Conservation (phyloP, 2,329 filamentous ascomycete genomes). For the Botrytis aclada region DNA sequence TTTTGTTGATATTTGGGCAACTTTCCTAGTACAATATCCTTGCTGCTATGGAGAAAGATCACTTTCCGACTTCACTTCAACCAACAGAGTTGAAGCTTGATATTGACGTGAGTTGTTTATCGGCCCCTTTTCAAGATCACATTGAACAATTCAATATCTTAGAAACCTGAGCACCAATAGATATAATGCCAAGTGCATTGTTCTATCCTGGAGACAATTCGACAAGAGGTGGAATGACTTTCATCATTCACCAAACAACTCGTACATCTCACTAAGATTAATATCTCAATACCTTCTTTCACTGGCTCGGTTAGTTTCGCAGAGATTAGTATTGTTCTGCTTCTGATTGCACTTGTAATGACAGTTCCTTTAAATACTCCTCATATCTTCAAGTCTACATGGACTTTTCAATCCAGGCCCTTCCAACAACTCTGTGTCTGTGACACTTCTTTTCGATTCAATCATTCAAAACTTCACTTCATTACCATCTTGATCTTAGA, state of each 20-base stretch:
- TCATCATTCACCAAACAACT: conserved; percentile 5
- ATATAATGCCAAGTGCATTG: background rate
- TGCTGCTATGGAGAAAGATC: background rate
- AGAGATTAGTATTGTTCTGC: background rate
- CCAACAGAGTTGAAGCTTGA: background rate
- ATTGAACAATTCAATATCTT: background rate
- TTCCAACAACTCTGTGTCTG: background rate
- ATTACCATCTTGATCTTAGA: background rate
- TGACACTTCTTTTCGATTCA: background rate
- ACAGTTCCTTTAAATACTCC: background rate
- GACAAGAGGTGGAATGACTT: conserved; percentile 11
- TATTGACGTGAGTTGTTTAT: background rate
- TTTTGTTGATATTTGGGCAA: background rate
- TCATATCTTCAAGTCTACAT: background rate
- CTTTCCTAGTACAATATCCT: background rate
- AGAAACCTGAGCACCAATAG: background rate
- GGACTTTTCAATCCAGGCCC: background rate
- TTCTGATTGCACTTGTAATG: background rate
- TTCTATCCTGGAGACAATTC: background rate
- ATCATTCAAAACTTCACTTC: background rate
- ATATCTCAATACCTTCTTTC: background rate
- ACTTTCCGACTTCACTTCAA: background rate
- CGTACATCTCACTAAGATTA: background rate
- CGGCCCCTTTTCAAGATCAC: conserved; percentile 5
- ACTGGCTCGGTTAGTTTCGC: conserved; percentile 4